Percentiles rank a stretch among this genome's conserved stretches.
Conservation (phyloP, 208 protist species). For the Herpetomonas tarakana region DNA sequence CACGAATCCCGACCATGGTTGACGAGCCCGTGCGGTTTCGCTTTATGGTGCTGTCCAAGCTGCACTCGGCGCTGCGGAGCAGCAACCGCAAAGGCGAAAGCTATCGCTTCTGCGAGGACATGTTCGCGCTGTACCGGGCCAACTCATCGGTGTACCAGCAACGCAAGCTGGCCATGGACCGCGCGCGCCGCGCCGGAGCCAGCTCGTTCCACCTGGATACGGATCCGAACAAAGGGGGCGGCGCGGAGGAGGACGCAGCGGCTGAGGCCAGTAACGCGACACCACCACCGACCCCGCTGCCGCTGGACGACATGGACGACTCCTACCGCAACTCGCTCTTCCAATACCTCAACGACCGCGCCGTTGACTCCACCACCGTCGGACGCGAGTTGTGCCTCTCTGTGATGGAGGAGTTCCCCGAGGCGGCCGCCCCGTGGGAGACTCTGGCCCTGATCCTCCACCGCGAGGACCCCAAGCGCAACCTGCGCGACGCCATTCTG, state of each 20-base stretch:
- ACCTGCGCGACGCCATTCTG: slow-evolving; percentile 52
- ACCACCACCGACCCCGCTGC: slow-evolving; percentile 5
- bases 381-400: slow-evolving; percentile 57
- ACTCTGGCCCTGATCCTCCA: slow-evolving; percentile 62
- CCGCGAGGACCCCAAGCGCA: slow-evolving; percentile 45
- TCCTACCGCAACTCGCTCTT: slow-evolving; percentile 55
- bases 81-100: slow-evolving; percentile 47
- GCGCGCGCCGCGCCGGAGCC: no score
- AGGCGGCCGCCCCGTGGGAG: slow-evolving; percentile 54
- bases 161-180: slow-evolving; percentile 15
- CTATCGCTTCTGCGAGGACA: slow-evolving; percentile 51
- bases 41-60: slow-evolving; percentile 58
- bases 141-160: slow-evolving; percentile 33
- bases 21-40: slow-evolving; percentile 45
- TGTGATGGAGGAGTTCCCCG: slow-evolving; percentile 69
- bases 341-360: slow-evolving; percentile 62
- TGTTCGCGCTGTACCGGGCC: slow-evolving; percentile 53
- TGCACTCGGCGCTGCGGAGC: slow-evolving; percentile 55
- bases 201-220: no score
- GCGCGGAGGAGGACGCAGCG: neutral
- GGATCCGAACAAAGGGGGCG: no score
- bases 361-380: slow-evolving; percentile 28
- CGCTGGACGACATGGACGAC: slow-evolving; percentile 46
- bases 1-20: slow-evolving; percentile 34
- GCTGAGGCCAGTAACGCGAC: neutral